Evolutionary conservation across 225 moss, liverwort and hornwort genomes (phyloP).

Genomic region (Thuidium tamariscinum): DNA sequence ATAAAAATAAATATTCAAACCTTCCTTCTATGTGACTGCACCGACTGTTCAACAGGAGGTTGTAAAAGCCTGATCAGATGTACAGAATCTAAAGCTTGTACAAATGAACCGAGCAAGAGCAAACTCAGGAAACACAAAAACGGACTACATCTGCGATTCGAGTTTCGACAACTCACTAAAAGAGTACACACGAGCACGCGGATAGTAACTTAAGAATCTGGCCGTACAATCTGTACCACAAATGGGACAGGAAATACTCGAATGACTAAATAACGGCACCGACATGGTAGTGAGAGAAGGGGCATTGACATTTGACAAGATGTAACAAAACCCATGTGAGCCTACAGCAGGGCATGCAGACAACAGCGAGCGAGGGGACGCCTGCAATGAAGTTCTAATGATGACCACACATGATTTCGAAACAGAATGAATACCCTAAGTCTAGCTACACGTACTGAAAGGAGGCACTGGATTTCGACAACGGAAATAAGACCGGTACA

Average conservation of each 20-base stretch:
- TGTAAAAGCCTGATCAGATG: not conserved
- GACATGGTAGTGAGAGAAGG: not conserved
- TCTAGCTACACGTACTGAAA: not conserved
- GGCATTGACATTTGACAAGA: not conserved
- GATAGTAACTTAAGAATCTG: not conserved
- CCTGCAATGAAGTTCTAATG: not conserved
- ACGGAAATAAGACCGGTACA: not conserved
- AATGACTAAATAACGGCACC: not conserved
- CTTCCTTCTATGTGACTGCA: not conserved
- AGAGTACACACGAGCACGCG: not conserved
- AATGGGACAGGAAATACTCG: not conserved
- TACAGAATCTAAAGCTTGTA: not conserved
- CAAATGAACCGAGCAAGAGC: not conserved
- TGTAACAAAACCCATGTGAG: not conserved
- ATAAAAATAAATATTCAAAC: not conserved
- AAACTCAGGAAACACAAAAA: not conserved
- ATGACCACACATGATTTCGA: not conserved
- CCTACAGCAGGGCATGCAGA: not conserved
- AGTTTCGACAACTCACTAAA: not conserved
- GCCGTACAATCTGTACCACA: slow-evolving; percentile 14
- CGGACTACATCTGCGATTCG: not conserved
- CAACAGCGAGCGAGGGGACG: not conserved
- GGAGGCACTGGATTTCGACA: not conserved
- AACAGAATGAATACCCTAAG: not conserved
- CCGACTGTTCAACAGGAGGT: not conserved